Evolutionary conservation across 495 filamentous ascomycete genomes (phyloP).

Genomic region (Hamigera avellanea): DNA sequence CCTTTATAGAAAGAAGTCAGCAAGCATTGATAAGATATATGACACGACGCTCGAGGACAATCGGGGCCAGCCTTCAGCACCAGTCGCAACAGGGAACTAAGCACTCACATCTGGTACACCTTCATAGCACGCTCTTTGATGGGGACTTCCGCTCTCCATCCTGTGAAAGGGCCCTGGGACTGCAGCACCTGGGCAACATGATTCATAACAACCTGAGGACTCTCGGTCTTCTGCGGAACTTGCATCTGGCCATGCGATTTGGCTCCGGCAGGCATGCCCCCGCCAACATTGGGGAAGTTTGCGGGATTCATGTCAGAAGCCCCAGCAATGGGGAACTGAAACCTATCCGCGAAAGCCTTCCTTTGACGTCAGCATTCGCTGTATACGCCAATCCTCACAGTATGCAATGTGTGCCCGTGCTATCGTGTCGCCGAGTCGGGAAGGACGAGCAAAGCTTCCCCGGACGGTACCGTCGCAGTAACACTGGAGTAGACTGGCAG

Average conservation of each 20-base stretch:
- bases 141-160: conserved; percentile 35
- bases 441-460: too few species aligned
- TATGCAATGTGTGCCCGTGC: not conserved
- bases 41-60: too few species aligned
- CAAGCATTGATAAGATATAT: too few species aligned
- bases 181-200: conserved; percentile 27
- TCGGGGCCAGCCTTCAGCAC: not conserved
- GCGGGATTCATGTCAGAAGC: conserved; percentile 40
- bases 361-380: conserved; percentile 33
- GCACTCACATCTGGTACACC: conserved; percentile 37
- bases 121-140: conserved; percentile 27
- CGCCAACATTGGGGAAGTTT: conserved; percentile 34
- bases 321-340: conserved; percentile 32
- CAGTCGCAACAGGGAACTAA: conserved; percentile 3
- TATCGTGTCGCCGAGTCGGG: conserved; percentile 2
- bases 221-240: conserved; percentile 21
- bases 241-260: conserved; percentile 25
- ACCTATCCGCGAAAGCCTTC: conserved; percentile 25
- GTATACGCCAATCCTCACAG: conserved; percentile 6
- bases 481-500: too few species aligned
- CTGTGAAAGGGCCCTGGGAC: conserved; percentile 25
- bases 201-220: conserved; percentile 21
- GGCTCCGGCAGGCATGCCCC: conserved; percentile 26
- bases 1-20: conserved; percentile 11
- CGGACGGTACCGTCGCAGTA: not conserved